A percentile compares a stretch with the other conserved stretches of the same genome.
Conservation (phyloP, 768 basidiomycete genomes). For the Phanerochaete carnosa region DNA sequence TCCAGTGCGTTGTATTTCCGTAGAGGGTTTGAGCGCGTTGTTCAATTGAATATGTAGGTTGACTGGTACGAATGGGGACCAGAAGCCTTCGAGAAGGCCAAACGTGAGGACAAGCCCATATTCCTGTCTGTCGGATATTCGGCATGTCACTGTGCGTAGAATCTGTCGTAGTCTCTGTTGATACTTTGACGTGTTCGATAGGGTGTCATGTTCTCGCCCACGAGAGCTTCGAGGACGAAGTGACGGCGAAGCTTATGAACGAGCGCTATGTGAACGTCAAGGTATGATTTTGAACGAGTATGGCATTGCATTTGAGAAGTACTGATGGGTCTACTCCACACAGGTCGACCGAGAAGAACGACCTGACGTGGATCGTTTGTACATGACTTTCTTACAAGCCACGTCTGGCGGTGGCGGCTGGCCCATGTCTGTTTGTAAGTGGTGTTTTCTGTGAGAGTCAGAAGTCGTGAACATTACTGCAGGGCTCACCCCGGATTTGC, state of each 20-base stretch:
- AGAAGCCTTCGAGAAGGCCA: conserved; percentile 26
- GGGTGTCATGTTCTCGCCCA: conserved; percentile 27
- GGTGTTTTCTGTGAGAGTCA: not conserved
- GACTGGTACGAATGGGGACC: conserved; percentile 27
- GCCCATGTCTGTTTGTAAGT: conserved; percentile 32
- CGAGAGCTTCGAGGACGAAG: conserved; percentile 37
- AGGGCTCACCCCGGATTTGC: conserved; percentile 25
- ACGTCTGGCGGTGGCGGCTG: conserved; percentile 29
- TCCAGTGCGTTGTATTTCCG: conserved; percentile 12
- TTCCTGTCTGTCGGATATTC: conserved; percentile 42
- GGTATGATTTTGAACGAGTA: conserved; percentile 5
- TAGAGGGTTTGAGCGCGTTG: no score
- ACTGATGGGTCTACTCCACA: no score
- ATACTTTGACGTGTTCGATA: not conserved
- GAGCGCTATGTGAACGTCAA: conserved; percentile 36
- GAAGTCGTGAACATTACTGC: not conserved
- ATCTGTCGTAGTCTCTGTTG: conserved; percentile 12
- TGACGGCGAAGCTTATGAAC: conserved; percentile 37
- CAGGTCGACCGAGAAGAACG: conserved; percentile 38
- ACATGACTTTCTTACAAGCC: conserved; percentile 39
- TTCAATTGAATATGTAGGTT: conserved; percentile 11
- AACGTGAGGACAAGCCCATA: conserved; percentile 26
- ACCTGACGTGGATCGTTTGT: conserved; percentile 41
- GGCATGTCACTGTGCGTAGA: conserved; percentile 36
- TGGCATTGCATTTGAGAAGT: no score